Evolutionary conservation across 1,139 yeast genomes (phyloP).

Genomic region (Meyerozyma guilliermondii): DNA sequence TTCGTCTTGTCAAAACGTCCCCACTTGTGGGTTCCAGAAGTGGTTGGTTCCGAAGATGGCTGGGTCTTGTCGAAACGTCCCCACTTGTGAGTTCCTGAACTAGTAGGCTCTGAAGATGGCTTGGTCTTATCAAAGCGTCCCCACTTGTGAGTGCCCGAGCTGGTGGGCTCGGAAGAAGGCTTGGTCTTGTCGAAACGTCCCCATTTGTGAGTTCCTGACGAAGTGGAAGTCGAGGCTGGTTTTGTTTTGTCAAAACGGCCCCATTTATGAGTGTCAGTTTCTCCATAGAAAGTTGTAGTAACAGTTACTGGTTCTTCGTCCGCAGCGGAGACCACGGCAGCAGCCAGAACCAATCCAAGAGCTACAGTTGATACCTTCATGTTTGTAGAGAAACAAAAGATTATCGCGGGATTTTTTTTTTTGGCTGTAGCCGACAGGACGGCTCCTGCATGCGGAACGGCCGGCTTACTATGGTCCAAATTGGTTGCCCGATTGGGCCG

Average conservation of each 20-base stretch:
- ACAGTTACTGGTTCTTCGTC: constrained; percentile 22
- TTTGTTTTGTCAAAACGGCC: constrained; percentile 52
- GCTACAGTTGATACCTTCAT: background rate
- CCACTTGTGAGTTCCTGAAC: constrained; percentile 30
- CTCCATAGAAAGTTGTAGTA: constrained; percentile 14
- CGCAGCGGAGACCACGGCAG: constrained; percentile 12
- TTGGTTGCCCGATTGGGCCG: background rate
- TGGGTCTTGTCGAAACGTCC: constrained; percentile 41
- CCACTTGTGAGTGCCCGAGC: constrained; percentile 10
- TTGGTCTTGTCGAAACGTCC: constrained; percentile 13
- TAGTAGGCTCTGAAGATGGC: constrained; percentile 3
- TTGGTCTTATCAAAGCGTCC: constrained; percentile 13
- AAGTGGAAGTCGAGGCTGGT: constrained; percentile 25
- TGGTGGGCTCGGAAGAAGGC: constrained; percentile 9
- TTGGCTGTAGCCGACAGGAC: background rate
- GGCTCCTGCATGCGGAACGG: background rate
- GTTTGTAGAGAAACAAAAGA: background rate
- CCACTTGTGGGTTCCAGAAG: constrained; percentile 37
- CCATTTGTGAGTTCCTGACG: constrained; percentile 12
- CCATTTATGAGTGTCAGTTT: constrained; percentile 32
- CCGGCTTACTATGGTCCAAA: background rate
- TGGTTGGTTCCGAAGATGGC: constrained; percentile 18
- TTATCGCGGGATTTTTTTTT: background rate
- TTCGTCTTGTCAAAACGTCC: constrained; percentile 49
- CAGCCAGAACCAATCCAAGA: constrained; percentile 11